Evolutionary conservation across 257 asterid genomes (phyloP).

Genomic region (Scutellaria minor): DNA sequence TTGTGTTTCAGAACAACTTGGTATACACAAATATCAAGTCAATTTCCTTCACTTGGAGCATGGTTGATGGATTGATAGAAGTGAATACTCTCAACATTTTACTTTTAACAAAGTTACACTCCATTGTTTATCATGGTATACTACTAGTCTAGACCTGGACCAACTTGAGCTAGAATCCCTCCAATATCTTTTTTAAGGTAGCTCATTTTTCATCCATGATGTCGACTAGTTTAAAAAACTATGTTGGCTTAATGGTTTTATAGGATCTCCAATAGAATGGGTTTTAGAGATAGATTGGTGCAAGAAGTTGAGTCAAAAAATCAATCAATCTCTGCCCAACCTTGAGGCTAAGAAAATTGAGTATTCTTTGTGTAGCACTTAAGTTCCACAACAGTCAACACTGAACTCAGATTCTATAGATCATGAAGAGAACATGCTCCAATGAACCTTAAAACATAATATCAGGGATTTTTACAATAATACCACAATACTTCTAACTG

Average conservation of each 20-base stretch:
- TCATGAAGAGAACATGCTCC: background rate
- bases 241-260: background rate
- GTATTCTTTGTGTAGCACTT: background rate
- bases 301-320: background rate
- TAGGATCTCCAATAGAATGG: background rate
- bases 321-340: background rate
- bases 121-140: background rate
- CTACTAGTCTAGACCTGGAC: constrained; percentile 13
- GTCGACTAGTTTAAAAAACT: no score
- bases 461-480: background rate
- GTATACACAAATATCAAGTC: constrained; percentile 3
- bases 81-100: constrained; percentile 4
- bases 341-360: background rate
- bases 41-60: background rate
- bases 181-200: no score
- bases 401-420: background rate
- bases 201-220: no score
- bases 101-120: background rate
- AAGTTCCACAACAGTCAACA: background rate
- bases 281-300: background rate
- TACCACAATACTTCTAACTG: background rate
- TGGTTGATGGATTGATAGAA: background rate
- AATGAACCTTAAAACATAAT: background rate
- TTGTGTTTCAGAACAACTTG: no score
- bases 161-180: background rate